A percentile compares a stretch with the other conserved stretches of the same genome.
phyloP scores from a whole-genome alignment of 768 basidiomycete species.

The Leccinum truebloodii region DNA sequence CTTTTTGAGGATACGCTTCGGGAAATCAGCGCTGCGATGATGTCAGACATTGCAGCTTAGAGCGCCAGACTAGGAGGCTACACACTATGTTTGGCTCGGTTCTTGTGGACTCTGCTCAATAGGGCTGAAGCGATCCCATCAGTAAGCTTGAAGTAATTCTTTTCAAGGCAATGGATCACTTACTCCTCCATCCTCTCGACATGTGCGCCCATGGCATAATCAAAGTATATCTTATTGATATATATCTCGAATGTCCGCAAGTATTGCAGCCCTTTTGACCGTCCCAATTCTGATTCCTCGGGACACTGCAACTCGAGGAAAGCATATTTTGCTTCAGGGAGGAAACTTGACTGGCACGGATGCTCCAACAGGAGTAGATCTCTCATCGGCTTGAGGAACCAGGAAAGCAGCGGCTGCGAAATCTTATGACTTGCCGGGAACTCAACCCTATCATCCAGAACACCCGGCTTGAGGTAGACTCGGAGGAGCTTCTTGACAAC shows the following conservation, averaged over 20 bases:
- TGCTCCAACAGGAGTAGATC: not conserved
- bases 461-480: not conserved
- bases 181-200: not conserved
- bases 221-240: not conserved
- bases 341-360: conserved; percentile 1
- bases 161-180: not conserved
- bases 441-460: not conserved
- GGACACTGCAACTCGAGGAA: conserved; percentile 2
- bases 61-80: not conserved
- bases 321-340: conserved; percentile 2
- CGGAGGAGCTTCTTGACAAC: conserved; percentile 1
- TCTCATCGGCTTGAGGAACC: conserved; percentile 3
- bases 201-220: not conserved
- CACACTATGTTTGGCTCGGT: not conserved
- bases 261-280: not conserved
- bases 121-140: not conserved
- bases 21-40: not conserved
- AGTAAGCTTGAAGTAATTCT: not conserved
- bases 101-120: not conserved
- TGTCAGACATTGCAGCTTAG: not conserved
- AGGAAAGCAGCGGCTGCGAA: conserved; percentile 5
- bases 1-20: not conserved
- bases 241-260: conserved; percentile 8
- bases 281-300: not conserved
- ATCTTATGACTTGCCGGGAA: not conserved